Evolutionary conservation across 2,329 filamentous ascomycete genomes (phyloP).

Genomic region (Aspergillus awamori): DNA sequence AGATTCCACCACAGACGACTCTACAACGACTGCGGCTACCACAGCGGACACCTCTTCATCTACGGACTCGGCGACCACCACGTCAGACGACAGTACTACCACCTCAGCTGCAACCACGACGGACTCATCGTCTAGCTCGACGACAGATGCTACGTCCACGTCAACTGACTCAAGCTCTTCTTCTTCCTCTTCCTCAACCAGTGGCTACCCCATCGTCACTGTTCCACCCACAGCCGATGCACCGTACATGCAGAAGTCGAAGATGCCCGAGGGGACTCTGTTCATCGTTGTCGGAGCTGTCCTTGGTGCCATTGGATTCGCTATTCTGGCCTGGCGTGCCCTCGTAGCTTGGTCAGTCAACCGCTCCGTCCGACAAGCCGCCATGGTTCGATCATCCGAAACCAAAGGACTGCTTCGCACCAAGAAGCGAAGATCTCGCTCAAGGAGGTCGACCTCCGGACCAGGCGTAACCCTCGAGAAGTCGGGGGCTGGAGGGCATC

Average conservation of each 20-base stretch:
- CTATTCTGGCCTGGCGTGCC: constrained; percentile 84
- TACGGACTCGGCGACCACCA: constrained; percentile 22
- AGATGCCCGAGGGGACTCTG: constrained; percentile 85
- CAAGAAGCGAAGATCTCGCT: constrained; percentile 38
- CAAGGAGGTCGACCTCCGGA: constrained; percentile 19
- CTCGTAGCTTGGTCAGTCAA: constrained; percentile 90
- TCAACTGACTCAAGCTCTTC: constrained; percentile 28
- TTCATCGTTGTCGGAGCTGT: constrained; percentile 94
- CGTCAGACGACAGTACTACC: constrained; percentile 22
- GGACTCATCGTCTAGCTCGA: constrained; percentile 27
- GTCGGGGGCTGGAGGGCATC: constrained; percentile 34
- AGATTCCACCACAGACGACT: constrained; percentile 1
- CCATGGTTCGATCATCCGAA: constrained; percentile 73
- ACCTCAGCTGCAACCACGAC: constrained; percentile 24
- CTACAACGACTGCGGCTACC: constrained; percentile 8
- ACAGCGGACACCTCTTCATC: constrained; percentile 21
- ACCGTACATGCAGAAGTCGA: constrained; percentile 88
- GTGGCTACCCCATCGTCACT: constrained; percentile 66
- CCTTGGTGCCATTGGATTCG: constrained; percentile 77
- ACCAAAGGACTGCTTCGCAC: constrained; percentile 66
- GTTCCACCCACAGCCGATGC: constrained; percentile 83
- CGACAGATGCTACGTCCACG: constrained; percentile 28
- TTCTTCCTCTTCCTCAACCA: constrained; percentile 36
- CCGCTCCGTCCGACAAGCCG: constrained; percentile 83
- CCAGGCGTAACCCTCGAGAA: constrained; percentile 59